Percentiles rank a stretch among this genome's conserved stretches.
Evolutionary conservation across 2,329 filamentous ascomycete species (phyloP).

Genomic region (Aspergillus quadrilineatus): DNA sequence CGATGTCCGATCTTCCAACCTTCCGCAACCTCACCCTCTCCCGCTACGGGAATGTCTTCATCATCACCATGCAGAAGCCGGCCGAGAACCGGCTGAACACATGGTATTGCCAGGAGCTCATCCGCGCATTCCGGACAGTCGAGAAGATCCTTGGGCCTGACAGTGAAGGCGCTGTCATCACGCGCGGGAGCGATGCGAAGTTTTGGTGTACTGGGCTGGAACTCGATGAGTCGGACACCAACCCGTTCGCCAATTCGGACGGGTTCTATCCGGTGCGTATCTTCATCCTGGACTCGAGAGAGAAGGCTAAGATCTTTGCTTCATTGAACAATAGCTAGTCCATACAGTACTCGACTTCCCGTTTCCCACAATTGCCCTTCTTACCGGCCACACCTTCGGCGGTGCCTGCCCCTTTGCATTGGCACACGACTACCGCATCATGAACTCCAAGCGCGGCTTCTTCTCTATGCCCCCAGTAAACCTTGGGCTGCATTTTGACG

Average conservation of each 20-base stretch:
- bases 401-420: slow-evolving; percentile 51
- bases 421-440: slow-evolving; percentile 49
- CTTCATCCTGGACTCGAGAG: too few relatives aligned
- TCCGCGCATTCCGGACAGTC: slow-evolving; percentile 49
- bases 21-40: slow-evolving; percentile 48
- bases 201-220: slow-evolving; percentile 54
- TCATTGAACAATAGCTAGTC: slow-evolving; percentile 33
- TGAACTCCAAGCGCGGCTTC: slow-evolving; percentile 50
- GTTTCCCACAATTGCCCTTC: slow-evolving; percentile 48
- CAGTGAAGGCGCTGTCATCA: slow-evolving; percentile 54
- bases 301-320: too few relatives aligned
- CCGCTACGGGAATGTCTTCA: slow-evolving; percentile 48
- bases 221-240: slow-evolving; percentile 48
- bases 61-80: slow-evolving; percentile 56
- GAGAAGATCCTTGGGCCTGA: slow-evolving; percentile 49
- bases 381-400: slow-evolving; percentile 53
- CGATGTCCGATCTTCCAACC: slow-evolving; percentile 27
- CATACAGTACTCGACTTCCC: slow-evolving; percentile 52
- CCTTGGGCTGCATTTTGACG: slow-evolving; percentile 56
- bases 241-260: slow-evolving; percentile 57
- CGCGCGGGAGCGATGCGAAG: slow-evolving; percentile 50
- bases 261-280: slow-evolving; percentile 57
- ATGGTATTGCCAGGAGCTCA: slow-evolving; percentile 54
- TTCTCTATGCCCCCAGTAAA: slow-evolving; percentile 55
- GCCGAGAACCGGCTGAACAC: slow-evolving; percentile 56